Evolutionary conservation across 2,329 filamentous ascomycete genomes (phyloP), one percentile per base, ranked within the genome.

Genomic region (Ophiostoma triangulosporum): DNA sequence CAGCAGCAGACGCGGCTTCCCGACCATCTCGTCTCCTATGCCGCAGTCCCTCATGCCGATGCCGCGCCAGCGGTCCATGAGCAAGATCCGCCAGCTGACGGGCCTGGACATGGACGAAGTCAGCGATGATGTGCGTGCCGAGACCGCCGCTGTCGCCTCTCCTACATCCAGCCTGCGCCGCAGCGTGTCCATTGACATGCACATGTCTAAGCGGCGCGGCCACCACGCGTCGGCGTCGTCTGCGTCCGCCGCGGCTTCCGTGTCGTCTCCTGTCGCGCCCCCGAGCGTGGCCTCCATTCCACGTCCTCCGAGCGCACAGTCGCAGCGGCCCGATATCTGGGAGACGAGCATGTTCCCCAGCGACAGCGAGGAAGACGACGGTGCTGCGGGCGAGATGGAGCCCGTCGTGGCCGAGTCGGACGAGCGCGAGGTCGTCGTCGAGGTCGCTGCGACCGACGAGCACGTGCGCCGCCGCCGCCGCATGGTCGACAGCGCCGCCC

Each of bases 21-120:
- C 36, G 17, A 3, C 38, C 4, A 43, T 43, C 20, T 43, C 38
- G 6, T 24, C 38, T 8, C 38, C 38, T 20, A 12, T 43, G n/a
- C 29, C 17, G 4, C 29, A 48, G 17, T 22, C 36, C 15, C 48
- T 49, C 11, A 20, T 54, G 11, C 38, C 43, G 6, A 20, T 54
- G 11, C 38, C 43, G 6, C 50, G 48, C n/a, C 53, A 54, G 27
- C 55, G 55, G 48, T 57, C 57, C 1, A 14, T 56, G 17, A 50
- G 48, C 52, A 58, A 58, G 51, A 55, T 58, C 27, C 48, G 31
- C 1, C 57, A 58, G 40, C 49, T 58, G 17, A 58, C 56, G 1
- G 57, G 57, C n/a, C n/a, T 56, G 29, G 55, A 57, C 45, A 27
- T 54, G 17, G 55, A 35, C 8, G 17, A 17, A 2, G n/a, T n/a